Base-by-base conservation (phyloP, 148 eudicot species). In the Cornus controversa region DNA sequence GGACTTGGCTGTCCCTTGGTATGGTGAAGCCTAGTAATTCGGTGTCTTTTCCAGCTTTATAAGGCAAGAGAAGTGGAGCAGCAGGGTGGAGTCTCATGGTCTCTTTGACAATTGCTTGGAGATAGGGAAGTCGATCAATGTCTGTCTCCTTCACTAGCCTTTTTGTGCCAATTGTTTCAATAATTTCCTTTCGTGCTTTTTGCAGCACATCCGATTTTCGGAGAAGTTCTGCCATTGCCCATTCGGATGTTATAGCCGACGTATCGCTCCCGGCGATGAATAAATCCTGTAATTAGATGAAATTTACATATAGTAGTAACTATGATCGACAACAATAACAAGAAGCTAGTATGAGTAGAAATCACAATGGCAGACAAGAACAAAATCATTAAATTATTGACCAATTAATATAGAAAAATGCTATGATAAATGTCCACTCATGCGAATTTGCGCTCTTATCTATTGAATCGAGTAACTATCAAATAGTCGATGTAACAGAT, bases 161-260 rank as follows among this genome's bases (percentile, higher is more conserved):
- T 5, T 31, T 16, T 16, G 37, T 66, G 0, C 66, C 67, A 0
- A 72, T 31, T 8, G 42, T 70, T 72, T 72, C 25, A 1, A 6
- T 13, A 27, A 79, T 37, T 62, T 79, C 77, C 29, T 16, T 4
- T 50, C 63, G 62, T 0, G 72, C 76, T 34, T 47, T 79, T n/a
- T 5, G 57, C 23, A 79, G 50, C 6, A 22, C 20, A 0, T 50
- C 24, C 9, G 81, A 77, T n/a, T 72, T 64, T 16, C 54, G 58
- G 18, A 79, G 81, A 50, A 72, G 65, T 22, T 79, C 77, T 2
- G 81, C 71, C 65, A 79, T 72, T 72, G 76, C 76, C 81, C 81
- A 79, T 50, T 79, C 77, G 2, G 75, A 31, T 5, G 76, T 79
- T 14, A 53, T 66, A 10, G 77, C 74, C 2, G 72, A 72, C 22